Percentiles rank a stretch among this genome's conserved stretches.
Conservation (phyloP, 768 basidiomycete species). For the Rhodotorula paludigena region DNA sequence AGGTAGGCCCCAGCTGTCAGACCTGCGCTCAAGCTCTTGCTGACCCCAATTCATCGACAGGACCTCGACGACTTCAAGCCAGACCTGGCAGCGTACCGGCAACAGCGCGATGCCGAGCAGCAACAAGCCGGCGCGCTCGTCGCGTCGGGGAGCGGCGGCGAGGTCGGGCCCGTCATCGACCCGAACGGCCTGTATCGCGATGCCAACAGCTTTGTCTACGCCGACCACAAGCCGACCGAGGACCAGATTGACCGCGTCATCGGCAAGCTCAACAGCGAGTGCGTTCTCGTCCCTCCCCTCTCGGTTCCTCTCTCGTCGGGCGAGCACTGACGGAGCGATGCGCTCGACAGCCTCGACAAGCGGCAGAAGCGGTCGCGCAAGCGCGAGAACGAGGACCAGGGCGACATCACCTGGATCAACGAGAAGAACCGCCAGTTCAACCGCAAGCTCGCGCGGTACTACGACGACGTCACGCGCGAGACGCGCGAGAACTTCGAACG, state of each 20-base stretch:
- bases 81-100: constrained; percentile 77
- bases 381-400: constrained; percentile 81
- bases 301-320: background rate
- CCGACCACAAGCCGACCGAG: constrained; percentile 89
- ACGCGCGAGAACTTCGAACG: constrained; percentile 97
- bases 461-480: constrained; percentile 96
- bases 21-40: background rate
- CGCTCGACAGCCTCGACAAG: constrained; percentile 66
- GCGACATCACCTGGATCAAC: constrained; percentile 85
- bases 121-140: constrained; percentile 48
- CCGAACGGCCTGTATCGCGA: constrained; percentile 71
- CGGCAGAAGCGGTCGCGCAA: constrained; percentile 85
- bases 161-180: constrained; percentile 54
- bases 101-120: constrained; percentile 67
- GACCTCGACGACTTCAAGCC: constrained; percentile 83
- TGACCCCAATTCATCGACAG: constrained; percentile 42
- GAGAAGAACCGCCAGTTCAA: constrained; percentile 58
- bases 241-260: constrained; percentile 92
- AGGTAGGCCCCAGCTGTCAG: background rate
- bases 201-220: constrained; percentile 85
- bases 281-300: constrained; percentile 48
- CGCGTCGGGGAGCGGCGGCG: constrained; percentile 31
- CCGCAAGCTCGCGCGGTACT: constrained; percentile 83
- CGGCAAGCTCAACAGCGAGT: constrained; percentile 89
- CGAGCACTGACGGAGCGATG: background rate